Conservation (phyloP, 129 eudicot genomes). For the Glebionis coronaria region DNA sequence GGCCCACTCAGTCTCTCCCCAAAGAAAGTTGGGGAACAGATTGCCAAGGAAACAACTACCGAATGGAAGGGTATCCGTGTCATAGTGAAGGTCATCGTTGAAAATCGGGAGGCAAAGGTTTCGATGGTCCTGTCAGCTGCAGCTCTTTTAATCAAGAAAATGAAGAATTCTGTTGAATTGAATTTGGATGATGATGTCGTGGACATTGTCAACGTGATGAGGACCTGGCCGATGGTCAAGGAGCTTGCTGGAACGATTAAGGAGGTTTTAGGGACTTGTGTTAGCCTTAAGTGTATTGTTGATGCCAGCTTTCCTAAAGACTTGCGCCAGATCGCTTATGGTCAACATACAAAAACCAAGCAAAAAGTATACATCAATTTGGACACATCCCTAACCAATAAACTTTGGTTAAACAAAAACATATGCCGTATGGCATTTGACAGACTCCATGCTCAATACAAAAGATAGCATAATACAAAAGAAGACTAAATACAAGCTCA, state of each 20-base stretch:
- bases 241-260: conserved; percentile 62
- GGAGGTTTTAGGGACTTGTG: conserved; percentile 76
- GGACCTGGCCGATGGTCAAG: conserved; percentile 69
- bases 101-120: conserved; percentile 86
- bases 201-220: conserved; percentile 67
- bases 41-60: conserved; percentile 78
- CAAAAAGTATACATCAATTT: no score
- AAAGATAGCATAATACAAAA: no score
- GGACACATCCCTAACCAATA: no score
- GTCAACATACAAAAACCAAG: no score
- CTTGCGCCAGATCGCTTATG: conserved; percentile 63
- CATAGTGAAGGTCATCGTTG: conserved; percentile 85
- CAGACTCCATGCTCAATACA: no score
- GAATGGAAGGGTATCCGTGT: conserved; percentile 94
- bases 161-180: conserved; percentile 81
- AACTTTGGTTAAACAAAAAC: no score
- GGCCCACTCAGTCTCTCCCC: conserved; percentile 86
- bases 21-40: conserved; percentile 74
- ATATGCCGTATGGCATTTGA: no score
- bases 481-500: no score
- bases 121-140: conserved; percentile 93
- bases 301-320: conserved; percentile 76
- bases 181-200: conserved; percentile 69
- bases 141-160: conserved; percentile 75
- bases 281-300: conserved; percentile 65